Evolutionary conservation across 768 basidiomycete genomes (phyloP).

Genomic region (Tremella fuciformis): DNA sequence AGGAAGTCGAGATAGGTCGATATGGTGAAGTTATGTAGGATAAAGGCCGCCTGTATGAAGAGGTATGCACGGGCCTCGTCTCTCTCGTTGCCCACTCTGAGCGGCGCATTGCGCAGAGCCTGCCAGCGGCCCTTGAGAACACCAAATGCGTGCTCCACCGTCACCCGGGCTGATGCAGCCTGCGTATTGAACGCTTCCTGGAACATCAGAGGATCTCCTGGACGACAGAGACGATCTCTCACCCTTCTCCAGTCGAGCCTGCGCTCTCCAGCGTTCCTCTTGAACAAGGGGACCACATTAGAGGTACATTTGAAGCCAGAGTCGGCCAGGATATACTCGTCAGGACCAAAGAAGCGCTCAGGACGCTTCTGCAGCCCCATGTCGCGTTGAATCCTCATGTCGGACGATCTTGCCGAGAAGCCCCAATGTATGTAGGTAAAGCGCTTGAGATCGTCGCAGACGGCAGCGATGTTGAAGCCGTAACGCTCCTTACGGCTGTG

Average conservation of each 20-base stretch:
- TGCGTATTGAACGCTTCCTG: conserved; percentile 3
- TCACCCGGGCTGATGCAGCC: background rate
- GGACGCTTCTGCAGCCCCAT: background rate
- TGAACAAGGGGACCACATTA: background rate
- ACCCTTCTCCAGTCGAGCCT: background rate
- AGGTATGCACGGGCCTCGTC: background rate
- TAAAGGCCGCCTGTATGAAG: background rate
- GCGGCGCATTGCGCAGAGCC: background rate
- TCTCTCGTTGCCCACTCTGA: background rate
- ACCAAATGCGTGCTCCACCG: conserved; percentile 3
- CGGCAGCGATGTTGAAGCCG: background rate
- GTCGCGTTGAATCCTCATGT: background rate
- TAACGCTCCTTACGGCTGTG: conserved; percentile 6
- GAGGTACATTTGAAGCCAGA: conserved; percentile 1
- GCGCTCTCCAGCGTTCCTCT: background rate
- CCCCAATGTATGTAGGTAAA: conserved; percentile 4
- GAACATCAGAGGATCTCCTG: background rate
- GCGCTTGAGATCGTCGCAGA: conserved; percentile 4
- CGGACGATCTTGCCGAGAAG: conserved; percentile 4
- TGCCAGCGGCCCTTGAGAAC: conserved; percentile 5
- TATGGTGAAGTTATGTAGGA: conserved; percentile 5
- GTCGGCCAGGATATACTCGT: conserved; percentile 1
- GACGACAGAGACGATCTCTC: background rate
- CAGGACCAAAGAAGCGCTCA: background rate
- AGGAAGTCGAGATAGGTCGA: background rate